A percentile compares a stretch with the other conserved stretches of the same genome.
These are phyloP conservation scores for Hamamelis virginiana DNA, from an alignment of 164 flowering plant species.

Conservation along the genomic window DNA sequence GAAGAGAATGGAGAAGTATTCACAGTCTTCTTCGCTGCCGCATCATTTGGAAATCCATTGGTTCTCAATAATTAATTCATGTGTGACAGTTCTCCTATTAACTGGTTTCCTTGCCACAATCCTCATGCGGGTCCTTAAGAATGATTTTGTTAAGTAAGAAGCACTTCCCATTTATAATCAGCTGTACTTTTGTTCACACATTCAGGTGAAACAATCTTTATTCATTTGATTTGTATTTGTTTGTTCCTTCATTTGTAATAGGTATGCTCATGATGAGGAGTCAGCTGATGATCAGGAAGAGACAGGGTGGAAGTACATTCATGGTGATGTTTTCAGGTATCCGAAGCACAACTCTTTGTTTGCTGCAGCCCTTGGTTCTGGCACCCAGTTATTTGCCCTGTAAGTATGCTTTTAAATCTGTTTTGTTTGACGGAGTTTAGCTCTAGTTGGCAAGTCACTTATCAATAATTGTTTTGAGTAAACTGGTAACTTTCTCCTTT, in stretches of 20 bases:
- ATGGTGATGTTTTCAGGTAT: constrained; percentile 20
- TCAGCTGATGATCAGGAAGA: constrained; percentile 17
- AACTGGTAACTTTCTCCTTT: background rate
- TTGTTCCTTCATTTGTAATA: background rate
- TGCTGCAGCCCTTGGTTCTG: constrained; percentile 20
- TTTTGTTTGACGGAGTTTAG: no score
- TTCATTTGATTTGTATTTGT: no score
- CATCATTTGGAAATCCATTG: constrained; percentile 14
- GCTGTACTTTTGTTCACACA: no score
- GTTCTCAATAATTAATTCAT: constrained; percentile 18
- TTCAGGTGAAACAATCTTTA: no score
- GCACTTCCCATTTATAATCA: no score
- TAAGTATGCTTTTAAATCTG: no score
- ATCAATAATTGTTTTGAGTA: no score
- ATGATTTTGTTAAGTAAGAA: constrained; percentile 16
- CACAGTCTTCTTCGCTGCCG: constrained; percentile 16
- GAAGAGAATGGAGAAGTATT: constrained; percentile 23
- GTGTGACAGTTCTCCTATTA: constrained; percentile 13
- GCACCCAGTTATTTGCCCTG: constrained; percentile 19
- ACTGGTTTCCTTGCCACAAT: constrained; percentile 17
- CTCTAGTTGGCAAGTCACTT: no score
- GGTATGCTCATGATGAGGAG: constrained; percentile 22
- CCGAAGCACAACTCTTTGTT: constrained; percentile 14
- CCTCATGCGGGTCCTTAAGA: constrained; percentile 15
- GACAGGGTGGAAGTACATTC: constrained; percentile 19